Conservation (phyloP, 140 eudicot genomes). For the Artemisia princeps region DNA sequence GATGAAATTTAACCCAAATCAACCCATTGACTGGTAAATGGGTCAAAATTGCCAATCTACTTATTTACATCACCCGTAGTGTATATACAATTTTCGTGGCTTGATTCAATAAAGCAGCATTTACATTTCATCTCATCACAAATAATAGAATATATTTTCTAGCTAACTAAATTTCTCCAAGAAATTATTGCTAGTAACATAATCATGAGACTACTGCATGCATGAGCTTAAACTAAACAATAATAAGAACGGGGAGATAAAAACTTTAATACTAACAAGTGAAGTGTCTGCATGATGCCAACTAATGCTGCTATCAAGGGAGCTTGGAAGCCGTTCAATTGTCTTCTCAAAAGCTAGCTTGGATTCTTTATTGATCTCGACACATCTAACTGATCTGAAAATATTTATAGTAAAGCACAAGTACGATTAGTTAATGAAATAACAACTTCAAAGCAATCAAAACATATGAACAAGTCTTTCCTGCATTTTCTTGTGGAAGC, state of each 20-base stretch:
- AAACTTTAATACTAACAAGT: constrained; percentile 40
- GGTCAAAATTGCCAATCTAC: no score
- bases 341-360: constrained; percentile 84
- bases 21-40: no score
- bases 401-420: constrained; percentile 2
- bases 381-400: constrained; percentile 73
- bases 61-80: neutral
- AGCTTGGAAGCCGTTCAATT: constrained; percentile 59
- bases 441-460: constrained; percentile 9
- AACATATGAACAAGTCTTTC: constrained; percentile 28
- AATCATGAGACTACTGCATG: constrained; percentile 12
- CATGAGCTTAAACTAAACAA: constrained; percentile 6
- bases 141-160: neutral
- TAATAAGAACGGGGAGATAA: constrained; percentile 11
- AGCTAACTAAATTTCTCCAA: constrained; percentile 2
- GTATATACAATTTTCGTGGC: neutral
- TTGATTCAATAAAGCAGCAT: neutral
- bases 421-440: constrained; percentile 11
- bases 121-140: neutral
- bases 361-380: constrained; percentile 88
- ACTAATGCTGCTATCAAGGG: constrained; percentile 68
- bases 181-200: constrained; percentile 12
- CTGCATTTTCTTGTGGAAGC: constrained; percentile 83
- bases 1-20: neutral
- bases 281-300: constrained; percentile 94